Percentiles rank a stretch among this genome's conserved stretches.
Evolutionary conservation across 1,284 basidiomycete genomes (phyloP).

Genomic region (Apiotrichum siamense): DNA sequence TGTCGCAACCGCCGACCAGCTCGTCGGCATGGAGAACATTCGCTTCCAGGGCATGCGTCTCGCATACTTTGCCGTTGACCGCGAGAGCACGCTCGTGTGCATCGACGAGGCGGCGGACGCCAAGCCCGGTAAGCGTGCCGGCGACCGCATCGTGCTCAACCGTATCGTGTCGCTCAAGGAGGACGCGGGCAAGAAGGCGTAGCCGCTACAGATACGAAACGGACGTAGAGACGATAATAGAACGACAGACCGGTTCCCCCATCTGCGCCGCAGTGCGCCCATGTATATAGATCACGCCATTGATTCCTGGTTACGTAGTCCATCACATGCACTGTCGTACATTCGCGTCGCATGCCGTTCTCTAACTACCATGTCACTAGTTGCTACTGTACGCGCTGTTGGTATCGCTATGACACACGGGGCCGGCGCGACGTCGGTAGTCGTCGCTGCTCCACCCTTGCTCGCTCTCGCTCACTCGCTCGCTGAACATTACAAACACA

Average conservation of each 20-base stretch:
- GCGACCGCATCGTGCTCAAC: conserved; percentile 81
- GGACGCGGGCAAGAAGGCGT: conserved; percentile 71
- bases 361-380: background rate
- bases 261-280: too few species aligned
- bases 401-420: background rate
- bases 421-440: background rate
- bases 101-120: conserved; percentile 55
- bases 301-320: too few species aligned
- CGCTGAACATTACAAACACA: conserved; percentile 4
- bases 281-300: too few species aligned
- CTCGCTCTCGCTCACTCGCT: conserved; percentile 1
- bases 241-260: too few species aligned
- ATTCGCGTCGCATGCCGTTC: background rate
- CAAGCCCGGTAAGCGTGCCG: conserved; percentile 53
- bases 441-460: background rate
- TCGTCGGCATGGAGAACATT: conserved; percentile 87
- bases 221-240: too few species aligned
- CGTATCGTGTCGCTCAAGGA: conserved; percentile 93
- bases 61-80: conserved; percentile 92
- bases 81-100: conserved; percentile 64
- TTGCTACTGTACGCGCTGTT: background rate
- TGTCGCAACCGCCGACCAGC: conserved; percentile 65
- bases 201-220: background rate
- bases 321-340: conserved; percentile 11
- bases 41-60: conserved; percentile 95